Conservation (phyloP, 495 filamentous ascomycete genomes). For the Penicillium longicatenatum region DNA sequence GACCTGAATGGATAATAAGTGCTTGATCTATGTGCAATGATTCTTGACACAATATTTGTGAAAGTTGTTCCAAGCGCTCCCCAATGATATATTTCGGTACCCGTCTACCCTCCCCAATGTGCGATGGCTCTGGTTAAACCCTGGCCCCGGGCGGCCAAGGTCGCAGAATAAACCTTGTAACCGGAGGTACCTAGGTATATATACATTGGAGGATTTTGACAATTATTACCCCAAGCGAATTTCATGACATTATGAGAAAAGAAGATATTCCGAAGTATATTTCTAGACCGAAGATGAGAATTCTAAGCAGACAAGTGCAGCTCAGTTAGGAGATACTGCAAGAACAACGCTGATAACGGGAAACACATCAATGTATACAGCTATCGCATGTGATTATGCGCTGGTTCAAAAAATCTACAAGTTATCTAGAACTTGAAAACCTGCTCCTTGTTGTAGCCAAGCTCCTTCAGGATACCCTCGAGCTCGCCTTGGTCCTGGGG, state of each 20-base stretch:
- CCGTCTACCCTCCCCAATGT: not conserved
- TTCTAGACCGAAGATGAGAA: not conserved
- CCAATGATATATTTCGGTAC: not conserved
- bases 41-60: too few relatives aligned
- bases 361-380: constrained; percentile 26
- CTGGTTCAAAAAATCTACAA: constrained; percentile 23
- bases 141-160: not conserved
- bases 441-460: constrained; percentile 90
- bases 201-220: too few relatives aligned
- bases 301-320: not conserved
- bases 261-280: not conserved
- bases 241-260: too few relatives aligned
- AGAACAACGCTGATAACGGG: constrained; percentile 13
- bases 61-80: too few relatives aligned
- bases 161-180: not conserved
- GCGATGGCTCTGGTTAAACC: not conserved
- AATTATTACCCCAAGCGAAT: too few relatives aligned
- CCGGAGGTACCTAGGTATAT: not conserved
- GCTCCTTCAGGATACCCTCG: constrained; percentile 76
- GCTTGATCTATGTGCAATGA: too few relatives aligned
- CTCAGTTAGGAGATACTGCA: not conserved
- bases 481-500: constrained; percentile 93
- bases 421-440: constrained; percentile 90
- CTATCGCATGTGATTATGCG: constrained; percentile 6
- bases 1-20: not conserved